Evolutionary conservation across 2,329 filamentous ascomycete species (phyloP).

Genomic region (Ophiocordyceps camponoti-leonardi): DNA sequence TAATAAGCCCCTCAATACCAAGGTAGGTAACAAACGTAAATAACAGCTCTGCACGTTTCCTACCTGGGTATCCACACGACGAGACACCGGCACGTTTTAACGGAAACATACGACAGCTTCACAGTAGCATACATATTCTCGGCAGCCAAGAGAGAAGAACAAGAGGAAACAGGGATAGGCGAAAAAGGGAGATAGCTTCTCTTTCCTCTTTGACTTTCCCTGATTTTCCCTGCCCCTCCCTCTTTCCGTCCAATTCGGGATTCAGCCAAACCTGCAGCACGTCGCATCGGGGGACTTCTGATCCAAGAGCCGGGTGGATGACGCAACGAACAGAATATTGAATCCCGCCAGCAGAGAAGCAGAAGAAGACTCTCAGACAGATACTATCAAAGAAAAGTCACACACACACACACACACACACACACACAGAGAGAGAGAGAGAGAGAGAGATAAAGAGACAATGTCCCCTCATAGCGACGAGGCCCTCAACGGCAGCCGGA

Average conservation of each 20-base stretch:
- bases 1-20: too few species aligned
- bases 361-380: background rate
- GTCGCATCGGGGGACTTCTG: background rate
- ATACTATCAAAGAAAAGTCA: background rate
- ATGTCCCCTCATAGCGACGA: conserved; percentile 1
- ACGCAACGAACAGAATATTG: background rate
- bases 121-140: too few species aligned
- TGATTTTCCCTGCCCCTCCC: background rate
- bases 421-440: background rate
- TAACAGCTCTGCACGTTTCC: too few species aligned
- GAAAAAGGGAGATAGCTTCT: too few species aligned
- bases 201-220: background rate
- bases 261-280: background rate
- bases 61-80: too few species aligned
- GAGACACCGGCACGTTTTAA: too few species aligned
- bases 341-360: background rate
- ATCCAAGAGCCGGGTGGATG: background rate
- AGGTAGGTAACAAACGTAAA: too few species aligned
- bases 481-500: conserved; percentile 1
- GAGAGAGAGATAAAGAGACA: background rate
- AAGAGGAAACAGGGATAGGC: too few species aligned
- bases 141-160: too few species aligned
- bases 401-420: too few species aligned
- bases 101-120: too few species aligned
- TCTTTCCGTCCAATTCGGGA: too few species aligned